A percentile compares a stretch with the other conserved stretches of the same genome.
Evolutionary conservation across 2,329 filamentous ascomycete species (phyloP).

Genomic region (Pseudogymnoascus sp.): DNA sequence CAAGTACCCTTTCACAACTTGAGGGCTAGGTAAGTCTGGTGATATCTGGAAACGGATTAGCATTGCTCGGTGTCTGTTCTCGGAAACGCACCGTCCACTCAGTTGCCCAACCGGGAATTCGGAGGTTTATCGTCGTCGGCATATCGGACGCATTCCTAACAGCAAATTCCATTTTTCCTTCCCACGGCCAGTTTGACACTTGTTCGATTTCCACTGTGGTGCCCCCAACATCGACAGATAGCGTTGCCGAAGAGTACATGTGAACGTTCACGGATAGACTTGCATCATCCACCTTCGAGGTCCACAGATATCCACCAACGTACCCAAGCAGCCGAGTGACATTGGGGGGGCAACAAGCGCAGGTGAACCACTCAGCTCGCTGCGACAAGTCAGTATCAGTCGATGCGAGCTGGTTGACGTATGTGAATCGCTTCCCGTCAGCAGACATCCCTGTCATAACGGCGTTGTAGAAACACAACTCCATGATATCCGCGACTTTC

Average conservation of each 20-base stretch:
- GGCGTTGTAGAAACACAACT: conserved; percentile 54
- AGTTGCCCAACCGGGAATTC: conserved; percentile 48
- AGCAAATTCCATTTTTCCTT: conserved; percentile 42
- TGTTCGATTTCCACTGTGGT: conserved; percentile 38
- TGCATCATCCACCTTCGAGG: conserved; percentile 22
- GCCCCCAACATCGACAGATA: conserved; percentile 33
- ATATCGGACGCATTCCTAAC: conserved; percentile 30
- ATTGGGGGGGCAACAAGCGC: conserved; percentile 55
- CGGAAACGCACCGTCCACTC: conserved; percentile 23
- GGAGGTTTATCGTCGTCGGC: conserved; percentile 38
- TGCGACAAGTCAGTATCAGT: conserved; percentile 42
- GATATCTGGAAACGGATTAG: conserved; percentile 11
- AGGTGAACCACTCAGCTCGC: conserved; percentile 51
- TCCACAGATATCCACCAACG: conserved; percentile 51
- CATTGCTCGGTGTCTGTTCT: background rate
- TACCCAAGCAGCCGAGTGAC: conserved; percentile 48
- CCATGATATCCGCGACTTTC: conserved; percentile 52
- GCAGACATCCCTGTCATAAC: conserved; percentile 51
- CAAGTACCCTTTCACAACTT: conserved; percentile 44
- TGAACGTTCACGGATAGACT: conserved; percentile 43
- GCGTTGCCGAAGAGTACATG: conserved; percentile 45
- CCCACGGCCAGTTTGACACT: conserved; percentile 50
- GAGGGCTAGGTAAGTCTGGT: conserved; percentile 15
- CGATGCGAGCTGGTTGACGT: conserved; percentile 54
- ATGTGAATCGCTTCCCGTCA: conserved; percentile 52